These are phyloP conservation scores for Babesia ovis DNA, from an alignment of 169 alveolate genomes.

Conservation along the genomic window DNA sequence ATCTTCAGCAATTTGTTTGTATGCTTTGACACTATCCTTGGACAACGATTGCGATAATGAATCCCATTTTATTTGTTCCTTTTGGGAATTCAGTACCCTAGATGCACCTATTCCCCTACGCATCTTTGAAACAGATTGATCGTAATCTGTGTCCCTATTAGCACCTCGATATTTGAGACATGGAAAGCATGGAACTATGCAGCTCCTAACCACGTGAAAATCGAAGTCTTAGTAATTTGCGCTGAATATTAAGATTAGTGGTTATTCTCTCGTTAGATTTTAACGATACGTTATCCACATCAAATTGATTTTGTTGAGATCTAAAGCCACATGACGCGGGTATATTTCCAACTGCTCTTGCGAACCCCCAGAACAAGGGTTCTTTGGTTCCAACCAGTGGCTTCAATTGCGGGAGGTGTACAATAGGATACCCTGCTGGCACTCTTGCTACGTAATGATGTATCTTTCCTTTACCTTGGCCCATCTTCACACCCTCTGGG, in stretches of 20 bases:
- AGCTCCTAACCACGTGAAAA: slow-evolving; percentile 3
- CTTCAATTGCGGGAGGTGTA: slow-evolving; percentile 61
- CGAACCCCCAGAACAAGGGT: slow-evolving; percentile 52
- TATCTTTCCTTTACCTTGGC: slow-evolving; percentile 78
- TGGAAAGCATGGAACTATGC: neutral
- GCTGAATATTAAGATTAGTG: neutral
- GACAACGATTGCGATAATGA: slow-evolving; percentile 9
- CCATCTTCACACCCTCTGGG: slow-evolving; percentile 84
- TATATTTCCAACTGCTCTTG: slow-evolving; percentile 47
- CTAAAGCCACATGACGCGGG: slow-evolving; percentile 58
- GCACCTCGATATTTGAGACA: neutral
- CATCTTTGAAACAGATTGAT: slow-evolving; percentile 19
- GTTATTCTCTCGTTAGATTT: neutral
- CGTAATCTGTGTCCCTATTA: neutral
- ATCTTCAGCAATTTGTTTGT: slow-evolving; percentile 16
- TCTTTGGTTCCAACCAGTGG: slow-evolving; percentile 41
- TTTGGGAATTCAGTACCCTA: slow-evolving; percentile 17
- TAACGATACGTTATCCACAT: slow-evolving; percentile 12
- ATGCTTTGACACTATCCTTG: slow-evolving; percentile 26
- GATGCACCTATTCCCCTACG: slow-evolving; percentile 50
- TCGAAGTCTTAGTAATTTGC: slow-evolving; percentile 18
- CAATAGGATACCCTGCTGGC: slow-evolving; percentile 73
- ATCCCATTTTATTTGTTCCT: slow-evolving; percentile 16
- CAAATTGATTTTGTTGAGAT: slow-evolving; percentile 55
- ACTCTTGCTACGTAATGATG: slow-evolving; percentile 80